Evolutionary conservation across 2,329 filamentous ascomycete species (phyloP).

Genomic region (Beauveria sp.): DNA sequence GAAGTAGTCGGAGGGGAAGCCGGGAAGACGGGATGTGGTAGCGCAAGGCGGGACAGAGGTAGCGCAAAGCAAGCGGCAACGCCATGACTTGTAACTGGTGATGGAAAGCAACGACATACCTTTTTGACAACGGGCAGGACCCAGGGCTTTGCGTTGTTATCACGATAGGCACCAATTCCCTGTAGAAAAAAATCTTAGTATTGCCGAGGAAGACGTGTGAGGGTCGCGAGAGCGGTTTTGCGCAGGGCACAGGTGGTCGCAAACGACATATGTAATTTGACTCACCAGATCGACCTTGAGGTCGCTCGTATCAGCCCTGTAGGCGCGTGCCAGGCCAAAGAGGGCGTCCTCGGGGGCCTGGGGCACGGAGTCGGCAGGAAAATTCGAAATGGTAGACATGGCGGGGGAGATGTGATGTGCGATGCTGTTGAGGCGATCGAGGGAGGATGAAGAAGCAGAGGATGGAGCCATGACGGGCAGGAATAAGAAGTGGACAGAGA

Average conservation of each 20-base stretch:
- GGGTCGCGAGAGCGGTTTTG: background rate
- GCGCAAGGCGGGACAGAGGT: background rate
- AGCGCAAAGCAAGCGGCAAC: background rate
- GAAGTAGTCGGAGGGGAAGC: background rate
- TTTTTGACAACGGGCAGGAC: slow-evolving; percentile 93
- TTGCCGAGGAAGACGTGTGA: background rate
- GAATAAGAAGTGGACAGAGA: background rate
- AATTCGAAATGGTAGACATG: slow-evolving; percentile 50
- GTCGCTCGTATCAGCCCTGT: slow-evolving; percentile 64
- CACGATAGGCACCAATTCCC: slow-evolving; percentile 87
- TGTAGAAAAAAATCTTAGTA: slow-evolving; percentile 19
- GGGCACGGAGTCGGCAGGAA: slow-evolving; percentile 69
- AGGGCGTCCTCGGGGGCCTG: slow-evolving; percentile 92
- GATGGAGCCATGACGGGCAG: slow-evolving; percentile 14
- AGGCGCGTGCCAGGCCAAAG: slow-evolving; percentile 87
- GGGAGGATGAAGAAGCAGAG: slow-evolving; percentile 36
- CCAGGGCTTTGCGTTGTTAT: slow-evolving; percentile 95
- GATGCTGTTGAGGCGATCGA: slow-evolving; percentile 53
- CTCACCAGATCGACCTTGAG: slow-evolving; percentile 89
- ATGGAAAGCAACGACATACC: slow-evolving; percentile 41
- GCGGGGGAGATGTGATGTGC: slow-evolving; percentile 62
- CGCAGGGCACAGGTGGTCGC: background rate
- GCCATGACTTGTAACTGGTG: background rate
- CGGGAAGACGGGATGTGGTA: background rate
- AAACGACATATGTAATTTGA: slow-evolving; percentile 3